phyloP scores from a whole-genome alignment of 257 asterid genomes.

The Lithospermum erythrorhizon region DNA sequence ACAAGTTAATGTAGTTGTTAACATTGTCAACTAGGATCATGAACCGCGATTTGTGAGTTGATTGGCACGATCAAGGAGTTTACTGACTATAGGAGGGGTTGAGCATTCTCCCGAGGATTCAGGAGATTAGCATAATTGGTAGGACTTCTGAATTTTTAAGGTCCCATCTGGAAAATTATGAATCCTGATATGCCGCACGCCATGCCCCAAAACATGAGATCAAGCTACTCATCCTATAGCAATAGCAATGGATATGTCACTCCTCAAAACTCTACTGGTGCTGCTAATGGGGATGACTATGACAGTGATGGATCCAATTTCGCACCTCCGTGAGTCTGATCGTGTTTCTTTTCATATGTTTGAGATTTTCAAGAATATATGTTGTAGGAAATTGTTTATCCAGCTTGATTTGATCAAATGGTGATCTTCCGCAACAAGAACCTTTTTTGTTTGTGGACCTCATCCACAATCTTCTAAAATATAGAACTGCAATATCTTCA shows the following conservation, averaged over 20 bases:
- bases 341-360: neutral
- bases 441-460: no score
- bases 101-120: no score
- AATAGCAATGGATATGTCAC: constrained; percentile 79
- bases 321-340: constrained; percentile 65
- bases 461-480: no score
- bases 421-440: no score
- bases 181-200: constrained; percentile 23
- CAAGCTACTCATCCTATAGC: constrained; percentile 74
- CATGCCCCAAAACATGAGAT: constrained; percentile 66
- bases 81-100: constrained; percentile 10
- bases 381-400: no score
- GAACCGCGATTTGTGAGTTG: neutral
- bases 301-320: constrained; percentile 94
- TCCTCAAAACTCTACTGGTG: constrained; percentile 48
- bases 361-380: neutral
- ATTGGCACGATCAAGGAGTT: neutral
- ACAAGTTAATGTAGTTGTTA: no score
- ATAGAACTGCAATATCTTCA: no score
- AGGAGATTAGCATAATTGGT: no score
- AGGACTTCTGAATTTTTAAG: no score
- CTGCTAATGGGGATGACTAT: constrained; percentile 75
- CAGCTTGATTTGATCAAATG: no score
- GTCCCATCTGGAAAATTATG: no score
- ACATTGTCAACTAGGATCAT: neutral